Percentiles rank a stretch among this genome's conserved stretches.
phyloP scores from a whole-genome alignment of 768 basidiomycete species.

The Kwoniella shandongensis region DNA sequence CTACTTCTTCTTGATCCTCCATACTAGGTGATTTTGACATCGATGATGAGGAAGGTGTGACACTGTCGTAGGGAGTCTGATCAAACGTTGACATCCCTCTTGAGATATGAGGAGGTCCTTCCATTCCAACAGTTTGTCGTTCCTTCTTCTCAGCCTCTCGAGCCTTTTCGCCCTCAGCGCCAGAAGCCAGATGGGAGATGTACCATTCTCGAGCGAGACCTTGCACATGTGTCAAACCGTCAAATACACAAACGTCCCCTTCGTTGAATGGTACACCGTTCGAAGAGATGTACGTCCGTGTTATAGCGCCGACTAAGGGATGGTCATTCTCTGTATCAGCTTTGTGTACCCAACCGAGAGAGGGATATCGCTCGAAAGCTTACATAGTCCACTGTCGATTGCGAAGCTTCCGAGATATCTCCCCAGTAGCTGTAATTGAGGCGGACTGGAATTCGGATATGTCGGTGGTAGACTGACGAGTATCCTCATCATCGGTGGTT shows the following conservation, averaged over 20 bases:
- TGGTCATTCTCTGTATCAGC: neutral
- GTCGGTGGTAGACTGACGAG: conserved; percentile 51
- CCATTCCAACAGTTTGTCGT: neutral
- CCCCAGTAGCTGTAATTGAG: conserved; percentile 52
- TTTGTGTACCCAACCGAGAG: neutral
- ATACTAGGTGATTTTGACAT: neutral
- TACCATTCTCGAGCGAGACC: conserved; percentile 43
- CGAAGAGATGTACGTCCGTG: conserved; percentile 51
- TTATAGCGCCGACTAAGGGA: conserved; percentile 50
- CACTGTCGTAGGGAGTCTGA: neutral
- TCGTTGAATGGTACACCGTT: conserved; percentile 47
- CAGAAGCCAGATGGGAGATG: conserved; percentile 21
- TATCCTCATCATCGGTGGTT: conserved; percentile 36
- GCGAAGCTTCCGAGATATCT: conserved; percentile 52
- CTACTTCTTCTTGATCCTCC: neutral
- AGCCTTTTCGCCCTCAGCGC: conserved; percentile 28
- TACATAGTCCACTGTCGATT: conserved; percentile 52
- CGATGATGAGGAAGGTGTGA: too few species aligned
- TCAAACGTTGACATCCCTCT: conserved; percentile 20
- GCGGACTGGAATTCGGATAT: conserved; percentile 50
- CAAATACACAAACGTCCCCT: conserved; percentile 54
- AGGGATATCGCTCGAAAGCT: conserved; percentile 14
- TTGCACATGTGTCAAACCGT: conserved; percentile 49
- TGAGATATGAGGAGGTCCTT: conserved; percentile 3
- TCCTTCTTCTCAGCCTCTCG: conserved; percentile 31